Evolutionary conservation across 305 asterid species (phyloP), one percentile per base, ranked within the genome.

Genomic region (Fraxinus sp.): DNA sequence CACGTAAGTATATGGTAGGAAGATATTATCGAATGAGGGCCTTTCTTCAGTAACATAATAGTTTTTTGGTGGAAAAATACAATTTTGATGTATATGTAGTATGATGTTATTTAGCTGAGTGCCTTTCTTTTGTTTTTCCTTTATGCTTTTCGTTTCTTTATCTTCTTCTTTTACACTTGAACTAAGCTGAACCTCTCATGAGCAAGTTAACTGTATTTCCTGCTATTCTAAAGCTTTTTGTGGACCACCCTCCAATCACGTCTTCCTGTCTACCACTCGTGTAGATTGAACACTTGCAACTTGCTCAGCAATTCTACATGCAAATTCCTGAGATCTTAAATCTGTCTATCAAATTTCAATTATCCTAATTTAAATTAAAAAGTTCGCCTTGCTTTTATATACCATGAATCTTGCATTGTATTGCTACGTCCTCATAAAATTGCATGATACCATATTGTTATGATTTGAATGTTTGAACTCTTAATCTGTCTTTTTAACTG

Each of bases 401-500:
- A 64, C 16, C 7, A 9, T 8, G 14, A 8, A 64, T 24, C 14
- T 24, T 24, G 30, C 33, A 24, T 26, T 64, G n/a, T 24, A 26
- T 7, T 3, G 0, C 70, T 64, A 3, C 2, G 73, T 64, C 16
- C 32, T 64, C 33, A 24, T 24, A 62, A 62, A 32, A 62, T 64
- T 64, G 33, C 73, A 7, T 24, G 71, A 55, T 55, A 16, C 18
- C 66, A 55, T 20, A 62, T 18, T 52, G 18, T 52, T 6, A 20
- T 7, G 24, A 62, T 20, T 62, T 24, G 33, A 64, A 64, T 64
- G 73, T 64, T 74, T 79, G 74, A 81, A 81, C 75, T 74, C 83
- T 76, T 33, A 24, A 32, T 76, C 70, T 76, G 26, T 71, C 78
- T 44, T 83, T 81, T 76, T 78, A 84, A 82, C 70, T 83, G 35